Percentiles rank a stretch among this genome's conserved stretches.
These are phyloP conservation scores for Pseudogymnoascus sp. DNA, from an alignment of 2,329 filamentous ascomycete genomes.

Conservation along the genomic window DNA sequence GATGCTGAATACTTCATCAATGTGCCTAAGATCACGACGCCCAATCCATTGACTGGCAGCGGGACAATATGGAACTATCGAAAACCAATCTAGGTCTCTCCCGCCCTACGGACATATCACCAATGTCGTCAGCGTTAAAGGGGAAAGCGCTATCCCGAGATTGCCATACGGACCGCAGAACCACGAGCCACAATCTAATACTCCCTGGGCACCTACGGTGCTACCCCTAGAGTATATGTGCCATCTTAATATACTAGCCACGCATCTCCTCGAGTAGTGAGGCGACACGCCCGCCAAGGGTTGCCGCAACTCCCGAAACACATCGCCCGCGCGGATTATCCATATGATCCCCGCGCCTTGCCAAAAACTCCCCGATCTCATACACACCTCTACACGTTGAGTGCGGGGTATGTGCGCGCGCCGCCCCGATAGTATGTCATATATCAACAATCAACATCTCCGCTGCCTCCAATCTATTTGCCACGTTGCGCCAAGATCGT, in stretches of 20 bases:
- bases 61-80: background rate
- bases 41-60: conserved; percentile 2
- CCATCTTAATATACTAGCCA: conserved; percentile 5
- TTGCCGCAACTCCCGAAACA: background rate
- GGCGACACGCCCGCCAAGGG: conserved; percentile 1
- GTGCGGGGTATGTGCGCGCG: background rate
- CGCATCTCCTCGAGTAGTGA: background rate
- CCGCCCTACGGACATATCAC: background rate
- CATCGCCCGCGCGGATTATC: background rate
- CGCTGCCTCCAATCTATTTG: background rate
- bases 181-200: conserved; percentile 3
- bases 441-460: conserved; percentile 1
- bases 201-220: background rate
- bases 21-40: background rate
- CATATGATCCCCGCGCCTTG: background rate
- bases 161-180: background rate
- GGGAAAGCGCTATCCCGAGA: background rate
- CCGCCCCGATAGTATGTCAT: conserved; percentile 1
- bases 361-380: background rate
- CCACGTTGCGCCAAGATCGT: conserved; percentile 1
- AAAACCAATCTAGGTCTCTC: background rate
- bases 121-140: background rate
- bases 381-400: background rate
- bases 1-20: background rate
- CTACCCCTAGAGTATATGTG: conserved; percentile 1